Evolutionary conservation across 2,329 filamentous ascomycete genomes (phyloP).

Genomic region (Claviceps sp.): DNA sequence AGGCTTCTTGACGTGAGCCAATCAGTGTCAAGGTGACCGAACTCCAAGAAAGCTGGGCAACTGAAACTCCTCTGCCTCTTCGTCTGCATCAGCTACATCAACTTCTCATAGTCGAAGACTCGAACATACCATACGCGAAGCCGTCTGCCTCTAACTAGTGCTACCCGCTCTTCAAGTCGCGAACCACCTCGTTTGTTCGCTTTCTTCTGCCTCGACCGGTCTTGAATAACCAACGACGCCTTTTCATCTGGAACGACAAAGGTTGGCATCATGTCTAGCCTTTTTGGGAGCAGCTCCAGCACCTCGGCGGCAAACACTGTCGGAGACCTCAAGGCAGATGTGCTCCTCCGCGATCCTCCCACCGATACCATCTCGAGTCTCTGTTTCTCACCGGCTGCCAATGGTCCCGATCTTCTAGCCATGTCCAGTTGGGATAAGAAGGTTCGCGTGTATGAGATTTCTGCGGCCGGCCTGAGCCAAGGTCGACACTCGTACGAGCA

Average conservation of each 20-base stretch:
- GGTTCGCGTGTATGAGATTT: constrained; percentile 91
- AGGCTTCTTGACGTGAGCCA: background rate
- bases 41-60: background rate
- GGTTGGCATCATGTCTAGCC: constrained; percentile 43
- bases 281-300: constrained; percentile 42
- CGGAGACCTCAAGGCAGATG: constrained; percentile 83
- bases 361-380: constrained; percentile 85
- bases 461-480: constrained; percentile 60
- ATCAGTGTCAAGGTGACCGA: background rate
- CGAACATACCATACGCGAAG: background rate
- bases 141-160: background rate
- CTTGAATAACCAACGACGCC: background rate
- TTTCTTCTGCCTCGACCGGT: background rate
- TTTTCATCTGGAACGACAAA: background rate
- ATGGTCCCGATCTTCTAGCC: constrained; percentile 60
- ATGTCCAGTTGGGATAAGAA: constrained; percentile 97
- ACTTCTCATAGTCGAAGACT: background rate
- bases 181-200: background rate
- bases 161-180: background rate
- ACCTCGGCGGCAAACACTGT: constrained; percentile 55
- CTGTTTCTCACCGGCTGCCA: constrained; percentile 56
- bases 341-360: constrained; percentile 64
- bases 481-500: constrained; percentile 81
- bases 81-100: background rate
- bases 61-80: background rate